Evolutionary conservation across 495 filamentous ascomycete genomes (phyloP), one percentile per base, ranked within the genome.

Genomic region (Neurospora sp.): DNA sequence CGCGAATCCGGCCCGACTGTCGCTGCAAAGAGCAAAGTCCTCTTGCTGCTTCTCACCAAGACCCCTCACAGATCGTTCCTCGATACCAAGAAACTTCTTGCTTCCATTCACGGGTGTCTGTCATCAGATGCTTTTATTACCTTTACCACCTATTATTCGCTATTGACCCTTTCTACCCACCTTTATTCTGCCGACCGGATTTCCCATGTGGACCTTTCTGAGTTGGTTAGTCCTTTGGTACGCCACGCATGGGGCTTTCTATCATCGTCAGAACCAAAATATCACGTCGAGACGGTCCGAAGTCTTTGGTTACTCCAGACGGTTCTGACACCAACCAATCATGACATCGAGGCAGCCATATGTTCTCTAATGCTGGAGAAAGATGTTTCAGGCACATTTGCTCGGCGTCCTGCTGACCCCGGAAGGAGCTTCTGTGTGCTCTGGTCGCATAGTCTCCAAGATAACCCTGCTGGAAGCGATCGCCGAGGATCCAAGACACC

Each of bases 211-310:
- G 86, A 91, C 70, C 81, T 94, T 8, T 89, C 89, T 39, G 86
- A 89, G 31, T 79, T 95, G 20, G 87, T 94, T 20, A 85, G 90
- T 12, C 83, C 87, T 35, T 80, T 97, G 22, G 89, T 96, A 16
- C 85, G 83, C 16, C 85, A 89, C 72, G 83, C 94, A 0, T 98
- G 95, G 95, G 74, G 82, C 35, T 94, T 91, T 78, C 83, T 98
- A 41, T 93, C 93, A 0, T 90, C 93, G 31, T 82, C 90, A 22
- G 90, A 90, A 71, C 94, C 94, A 0, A 96, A 96, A 77, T 94
- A 94, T 75, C 96, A 97, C 78, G 93, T 98, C 31, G 95, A 98
- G 80, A 89, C 93, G 41, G 93, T 96, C 68, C 91, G 92, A 69
- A 92, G 89, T 74, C 81, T 98, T 16, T 96, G 94, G 92, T 88